Base-by-base conservation (phyloP, 371 early-diverging fungal species). In the Mucor ambiguus region DNA sequence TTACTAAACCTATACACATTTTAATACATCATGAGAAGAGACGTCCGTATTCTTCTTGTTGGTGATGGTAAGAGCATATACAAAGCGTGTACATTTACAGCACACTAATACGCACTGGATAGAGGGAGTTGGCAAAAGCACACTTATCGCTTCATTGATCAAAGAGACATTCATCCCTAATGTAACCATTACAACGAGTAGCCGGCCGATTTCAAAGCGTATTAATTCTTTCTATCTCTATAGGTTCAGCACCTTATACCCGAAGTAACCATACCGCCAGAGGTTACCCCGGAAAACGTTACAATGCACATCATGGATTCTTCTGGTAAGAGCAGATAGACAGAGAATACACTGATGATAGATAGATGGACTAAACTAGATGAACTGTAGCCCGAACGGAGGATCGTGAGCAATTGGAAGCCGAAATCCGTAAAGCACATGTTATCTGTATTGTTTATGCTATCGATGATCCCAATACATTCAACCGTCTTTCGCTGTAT, bases 231-330 rank as follows among this genome's bases (percentile, higher is more conserved):
- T 33, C 7, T n/a, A 33, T 55, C 37, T 38, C 22, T 44, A 56
- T 60, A 98, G 97, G 93, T 98, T 41, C 97, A 96, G 70, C 93
- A 95, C 68, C 94, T 97, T 41, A 93, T 97, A 62, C 97, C 98
- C 29, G 99, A 96, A 76, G 96, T 97, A 37, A 96, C 97, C 18
- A 97, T 98, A 65, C 99, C 99, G 32, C 96, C 98, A 57, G 97
- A 97, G 72, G 93, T 96, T 74, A 96, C 98, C 35, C 92, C 95
- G 2, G 99, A 97, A 72, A 94, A 95, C 65, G 95, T 96, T 26
- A 96, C 96, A 20, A 96, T 97, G 30, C 93, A 95, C 72, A 95
- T 98, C 60, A 94, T 96, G 60, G 99, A 98, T 76, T 94, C 97
- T 24, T 95, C 97, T 56, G 87, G 92, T 90, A 84, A 58, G 49